Percentiles rank a stretch among this genome's conserved stretches.
phyloP scores from a whole-genome alignment of 1,284 basidiomycete genomes.

The Pseudozyma tsukubaensis region DNA sequence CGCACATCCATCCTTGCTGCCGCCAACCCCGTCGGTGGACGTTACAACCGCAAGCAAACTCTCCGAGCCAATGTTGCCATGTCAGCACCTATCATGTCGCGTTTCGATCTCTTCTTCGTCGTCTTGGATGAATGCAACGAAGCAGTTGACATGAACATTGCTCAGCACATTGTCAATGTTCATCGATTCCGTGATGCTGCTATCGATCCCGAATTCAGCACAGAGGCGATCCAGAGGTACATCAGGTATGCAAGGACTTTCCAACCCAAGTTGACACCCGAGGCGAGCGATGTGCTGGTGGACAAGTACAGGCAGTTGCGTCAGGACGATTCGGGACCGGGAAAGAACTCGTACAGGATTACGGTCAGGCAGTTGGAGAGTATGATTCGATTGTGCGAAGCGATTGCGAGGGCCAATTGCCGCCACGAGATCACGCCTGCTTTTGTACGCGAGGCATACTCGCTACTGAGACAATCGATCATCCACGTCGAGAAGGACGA shows the following conservation, averaged over 20 bases:
- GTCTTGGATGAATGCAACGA: constrained; percentile 98
- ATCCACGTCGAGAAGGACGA: constrained; percentile 99
- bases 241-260: constrained; percentile 97
- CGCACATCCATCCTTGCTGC: constrained; percentile 97
- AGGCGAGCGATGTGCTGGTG: constrained; percentile 90
- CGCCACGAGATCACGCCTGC: constrained; percentile 80
- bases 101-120: constrained; percentile 98
- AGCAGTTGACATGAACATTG: constrained; percentile 90
- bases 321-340: constrained; percentile 85
- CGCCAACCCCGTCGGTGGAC: constrained; percentile 94
- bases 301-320: constrained; percentile 94
- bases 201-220: constrained; percentile 94
- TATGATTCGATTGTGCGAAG: constrained; percentile 96
- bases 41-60: constrained; percentile 95
- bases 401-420: constrained; percentile 96
- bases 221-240: constrained; percentile 94
- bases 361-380: constrained; percentile 95
- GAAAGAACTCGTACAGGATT: constrained; percentile 92
- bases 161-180: constrained; percentile 96
- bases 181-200: constrained; percentile 95
- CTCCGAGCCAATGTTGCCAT: constrained; percentile 96
- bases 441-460: constrained; percentile 95
- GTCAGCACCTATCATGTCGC: constrained; percentile 99
- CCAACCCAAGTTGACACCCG: constrained; percentile 84
- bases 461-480: constrained; percentile 92